Base-by-base conservation (phyloP, 2,329 filamentous ascomycete species). In the Sporothrix globosa region DNA sequence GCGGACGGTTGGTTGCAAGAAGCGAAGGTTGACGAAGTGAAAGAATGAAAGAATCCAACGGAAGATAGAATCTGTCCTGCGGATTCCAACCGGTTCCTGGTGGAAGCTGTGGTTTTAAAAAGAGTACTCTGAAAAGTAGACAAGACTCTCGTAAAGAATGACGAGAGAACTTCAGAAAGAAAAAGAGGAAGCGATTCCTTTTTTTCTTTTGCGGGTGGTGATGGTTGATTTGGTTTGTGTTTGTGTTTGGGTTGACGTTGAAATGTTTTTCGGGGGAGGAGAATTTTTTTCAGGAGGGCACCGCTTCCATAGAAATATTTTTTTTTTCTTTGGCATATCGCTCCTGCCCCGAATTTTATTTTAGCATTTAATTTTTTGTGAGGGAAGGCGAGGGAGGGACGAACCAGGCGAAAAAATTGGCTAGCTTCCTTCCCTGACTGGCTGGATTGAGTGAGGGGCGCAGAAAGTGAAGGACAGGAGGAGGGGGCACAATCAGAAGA, bases 11-110 rank as follows among this genome's bases (percentile, higher is more conserved):
- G 52, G 52, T 54, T 54, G 52, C 52, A 77, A 80, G 79, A 78
- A 80, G 79, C 79, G 79, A 58, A 50, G 80, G 80, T 75, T 75
- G 68, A 72, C 14, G 44, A 75, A 70, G 76, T 72, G 71, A 73
- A 76, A 63, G 52, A 60, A 30, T 48, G 44, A 66, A 34, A 67
- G 70, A 72, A 72, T 68, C 21, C 69, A 67, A 67, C n/a, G 58
- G 46, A 69, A 63, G 44, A 65, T 30, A 34, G 61, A 67, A 67
- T 65, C 58, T 65, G 75, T 74, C 76, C 76, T 77, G 77, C 76
- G 74, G 76, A 77, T 73, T 72, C 73, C 74, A 71, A 70, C 72
- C 72, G 72, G 60, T 67, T 48, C 46, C 46, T 54, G n/a, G 30
- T 58, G 53, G 53, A 63, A 63, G 24, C 41, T 69, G 34, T 52